Evolutionary conservation across 805 yeast genomes (phyloP).

Genomic region (Starmerella cellae): DNA sequence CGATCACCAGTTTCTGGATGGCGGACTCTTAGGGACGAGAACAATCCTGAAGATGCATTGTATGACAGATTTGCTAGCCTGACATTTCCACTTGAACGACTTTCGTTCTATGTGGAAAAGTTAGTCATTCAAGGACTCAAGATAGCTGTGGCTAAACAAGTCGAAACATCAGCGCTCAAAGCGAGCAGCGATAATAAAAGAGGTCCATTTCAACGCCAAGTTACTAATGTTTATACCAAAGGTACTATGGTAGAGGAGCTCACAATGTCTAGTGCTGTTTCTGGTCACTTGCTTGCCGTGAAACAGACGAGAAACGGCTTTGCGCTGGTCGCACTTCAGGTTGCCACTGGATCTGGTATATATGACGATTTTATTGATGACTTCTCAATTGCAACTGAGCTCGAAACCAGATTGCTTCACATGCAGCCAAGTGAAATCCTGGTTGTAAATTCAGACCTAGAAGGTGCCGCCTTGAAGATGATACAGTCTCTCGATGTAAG

Average conservation of each 20-base stretch:
- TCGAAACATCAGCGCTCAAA: conserved; percentile 68
- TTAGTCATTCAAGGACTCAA: conserved; percentile 59
- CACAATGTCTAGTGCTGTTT: conserved; percentile 14
- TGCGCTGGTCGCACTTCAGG: conserved; percentile 51
- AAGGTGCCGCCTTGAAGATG: conserved; percentile 4
- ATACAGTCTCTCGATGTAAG: conserved; percentile 11
- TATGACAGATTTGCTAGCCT: conserved; percentile 64
- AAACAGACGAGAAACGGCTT: conserved; percentile 14
- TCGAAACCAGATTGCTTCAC: conserved; percentile 63
- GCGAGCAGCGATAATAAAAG: conserved; percentile 38
- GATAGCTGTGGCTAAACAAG: conserved; percentile 78
- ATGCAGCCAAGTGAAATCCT: conserved; percentile 68
- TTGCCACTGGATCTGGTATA: conserved; percentile 60
- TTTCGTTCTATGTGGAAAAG: conserved; percentile 64
- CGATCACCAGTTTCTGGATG: conserved; percentile 61
- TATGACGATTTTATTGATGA: conserved; percentile 59
- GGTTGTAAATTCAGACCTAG: conserved; percentile 28
- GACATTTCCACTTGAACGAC: conserved; percentile 65
- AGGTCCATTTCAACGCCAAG: conserved; percentile 50
- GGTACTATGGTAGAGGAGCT: conserved; percentile 71
- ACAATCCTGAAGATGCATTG: conserved; percentile 35
- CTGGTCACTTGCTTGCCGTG: conserved; percentile 23
- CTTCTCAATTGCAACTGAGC: conserved; percentile 38
- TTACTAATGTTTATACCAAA: conserved; percentile 61
- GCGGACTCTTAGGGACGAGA: conserved; percentile 36